These are phyloP conservation scores for Miamiensis avidus DNA, from an alignment of 169 alveolate species.

Conservation along the genomic window DNA sequence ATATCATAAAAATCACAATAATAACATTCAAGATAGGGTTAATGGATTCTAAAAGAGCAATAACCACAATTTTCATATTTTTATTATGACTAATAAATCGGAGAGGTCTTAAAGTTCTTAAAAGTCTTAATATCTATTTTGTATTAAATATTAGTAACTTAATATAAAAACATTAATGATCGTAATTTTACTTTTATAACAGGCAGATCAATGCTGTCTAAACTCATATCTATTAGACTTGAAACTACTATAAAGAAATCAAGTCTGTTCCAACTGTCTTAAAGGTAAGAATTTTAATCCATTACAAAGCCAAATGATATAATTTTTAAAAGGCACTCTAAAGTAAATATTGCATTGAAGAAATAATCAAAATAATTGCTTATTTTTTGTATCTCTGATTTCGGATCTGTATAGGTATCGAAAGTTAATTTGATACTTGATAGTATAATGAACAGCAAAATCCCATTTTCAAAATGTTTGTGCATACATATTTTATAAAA, in stretches of 20 bases:
- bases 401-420: slow-evolving; percentile 79
- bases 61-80: slow-evolving; percentile 73
- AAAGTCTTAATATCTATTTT: slow-evolving; percentile 67
- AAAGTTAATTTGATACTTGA: slow-evolving; percentile 70
- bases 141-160: neutral
- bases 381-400: slow-evolving; percentile 20
- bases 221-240: slow-evolving; percentile 72
- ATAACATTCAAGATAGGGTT: slow-evolving; percentile 77
- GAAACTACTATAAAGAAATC: slow-evolving; percentile 83
- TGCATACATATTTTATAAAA: slow-evolving; percentile 55
- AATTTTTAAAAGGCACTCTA: slow-evolving; percentile 71
- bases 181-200: slow-evolving; percentile 38
- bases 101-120: slow-evolving; percentile 83
- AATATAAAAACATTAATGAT: neutral
- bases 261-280: slow-evolving; percentile 84
- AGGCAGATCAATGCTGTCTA: slow-evolving; percentile 51
- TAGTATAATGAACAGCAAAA: slow-evolving; percentile 63
- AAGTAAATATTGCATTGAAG: slow-evolving; percentile 67
- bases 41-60: slow-evolving; percentile 72
- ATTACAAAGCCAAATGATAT: slow-evolving; percentile 78
- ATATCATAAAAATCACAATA: slow-evolving; percentile 17
- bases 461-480: slow-evolving; percentile 63
- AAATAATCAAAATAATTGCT: slow-evolving; percentile 55
- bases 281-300: slow-evolving; percentile 78
- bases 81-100: slow-evolving; percentile 80